Conservation (phyloP, 1,139 yeast genomes). For the Lodderomyces metapsilosis region DNA sequence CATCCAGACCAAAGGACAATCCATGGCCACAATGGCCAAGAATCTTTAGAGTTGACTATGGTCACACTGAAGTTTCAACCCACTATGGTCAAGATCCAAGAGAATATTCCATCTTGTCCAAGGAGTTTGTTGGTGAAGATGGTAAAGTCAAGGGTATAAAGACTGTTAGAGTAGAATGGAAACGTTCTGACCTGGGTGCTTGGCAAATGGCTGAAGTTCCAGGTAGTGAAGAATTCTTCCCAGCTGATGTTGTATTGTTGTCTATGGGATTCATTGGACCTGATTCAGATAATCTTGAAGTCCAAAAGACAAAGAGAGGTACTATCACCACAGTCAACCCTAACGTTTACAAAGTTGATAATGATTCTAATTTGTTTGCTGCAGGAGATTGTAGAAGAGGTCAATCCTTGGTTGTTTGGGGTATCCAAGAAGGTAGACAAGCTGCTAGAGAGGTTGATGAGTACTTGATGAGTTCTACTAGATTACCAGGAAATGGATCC, state of each 20-base stretch:
- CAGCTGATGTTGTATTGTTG: conserved; percentile 88
- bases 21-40: conserved; percentile 99
- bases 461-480: conserved; percentile 72
- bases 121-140: conserved; percentile 90
- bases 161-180: conserved; percentile 98
- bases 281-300: conserved; percentile 75
- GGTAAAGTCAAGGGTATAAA: conserved; percentile 93
- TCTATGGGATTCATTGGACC: conserved; percentile 99
- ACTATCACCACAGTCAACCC: conserved; percentile 71
- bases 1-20: conserved; percentile 84
- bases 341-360: conserved; percentile 68
- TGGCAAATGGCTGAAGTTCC: conserved; percentile 99
- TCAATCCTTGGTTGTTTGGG: conserved; percentile 98
- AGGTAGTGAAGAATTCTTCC: conserved; percentile 89
- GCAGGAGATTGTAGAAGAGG: conserved; percentile 99
- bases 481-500: conserved; percentile 93
- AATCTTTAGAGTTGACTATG: conserved; percentile 95
- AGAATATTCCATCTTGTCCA: conserved; percentile 91
- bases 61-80: conserved; percentile 91
- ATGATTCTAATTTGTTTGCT: conserved; percentile 70
- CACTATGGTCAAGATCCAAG: conserved; percentile 98
- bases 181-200: conserved; percentile 89
- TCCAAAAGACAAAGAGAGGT: conserved; percentile 80
- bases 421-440: conserved; percentile 98
- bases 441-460: conserved; percentile 93